Evolutionary conservation across 495 filamentous ascomycete genomes (phyloP).

Genomic region (Xylaria flabelliformis): DNA sequence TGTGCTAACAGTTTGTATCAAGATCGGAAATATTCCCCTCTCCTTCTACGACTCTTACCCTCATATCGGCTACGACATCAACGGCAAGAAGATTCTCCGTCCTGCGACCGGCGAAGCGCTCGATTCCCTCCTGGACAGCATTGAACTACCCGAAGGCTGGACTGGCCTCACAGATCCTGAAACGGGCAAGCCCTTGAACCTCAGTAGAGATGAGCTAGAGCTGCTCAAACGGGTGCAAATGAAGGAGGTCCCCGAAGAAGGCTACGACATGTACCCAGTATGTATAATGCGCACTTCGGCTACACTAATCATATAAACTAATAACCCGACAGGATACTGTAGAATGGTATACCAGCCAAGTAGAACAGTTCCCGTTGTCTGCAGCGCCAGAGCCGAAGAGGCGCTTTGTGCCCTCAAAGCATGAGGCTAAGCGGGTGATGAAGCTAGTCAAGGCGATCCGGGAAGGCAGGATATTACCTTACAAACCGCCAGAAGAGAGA

Average conservation of each 20-base stretch:
- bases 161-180: constrained; percentile 92
- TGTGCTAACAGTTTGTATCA: background rate
- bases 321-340: constrained; percentile 67
- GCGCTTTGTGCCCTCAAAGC: constrained; percentile 95
- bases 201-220: constrained; percentile 88
- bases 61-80: constrained; percentile 98
- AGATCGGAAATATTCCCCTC: constrained; percentile 89
- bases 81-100: constrained; percentile 96
- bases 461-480: constrained; percentile 92
- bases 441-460: constrained; percentile 96
- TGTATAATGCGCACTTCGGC: constrained; percentile 29
- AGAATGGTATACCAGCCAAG: constrained; percentile 89
- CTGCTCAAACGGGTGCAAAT: constrained; percentile 87
- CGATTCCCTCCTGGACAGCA: constrained; percentile 92
- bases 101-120: constrained; percentile 93
- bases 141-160: constrained; percentile 98
- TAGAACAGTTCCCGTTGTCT: constrained; percentile 93
- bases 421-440: constrained; percentile 96
- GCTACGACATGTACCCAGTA: constrained; percentile 87
- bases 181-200: constrained; percentile 88
- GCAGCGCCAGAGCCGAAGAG: constrained; percentile 95
- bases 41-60: constrained; percentile 97
- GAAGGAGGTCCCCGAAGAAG: constrained; percentile 86
- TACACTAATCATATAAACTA: constrained; percentile 15
- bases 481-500: constrained; percentile 78